phyloP scores from a whole-genome alignment of 805 yeast genomes.

The Wickerhamomyces silvicola region DNA sequence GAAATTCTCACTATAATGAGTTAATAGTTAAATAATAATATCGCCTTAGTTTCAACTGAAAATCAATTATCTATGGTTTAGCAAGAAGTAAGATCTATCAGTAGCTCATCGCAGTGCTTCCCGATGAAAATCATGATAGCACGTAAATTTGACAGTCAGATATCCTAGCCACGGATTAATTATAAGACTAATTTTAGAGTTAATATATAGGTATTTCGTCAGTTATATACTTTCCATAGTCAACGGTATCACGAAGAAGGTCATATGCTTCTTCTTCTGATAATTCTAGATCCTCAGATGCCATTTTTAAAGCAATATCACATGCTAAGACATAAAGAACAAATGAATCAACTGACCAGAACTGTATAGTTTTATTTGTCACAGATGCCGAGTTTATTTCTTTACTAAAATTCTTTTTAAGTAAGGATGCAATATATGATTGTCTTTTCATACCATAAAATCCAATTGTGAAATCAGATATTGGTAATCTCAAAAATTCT shows the following conservation, averaged over 20 bases:
- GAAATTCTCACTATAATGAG: background rate
- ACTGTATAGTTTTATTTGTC: constrained; percentile 41
- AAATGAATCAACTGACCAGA: constrained; percentile 58
- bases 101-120: no score
- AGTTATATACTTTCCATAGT: constrained; percentile 36
- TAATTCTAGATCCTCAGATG: constrained; percentile 38
- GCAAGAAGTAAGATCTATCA: no score
- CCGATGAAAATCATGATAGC: no score
- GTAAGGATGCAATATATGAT: constrained; percentile 37
- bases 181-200: no score
- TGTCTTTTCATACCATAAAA: constrained; percentile 58
- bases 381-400: constrained; percentile 22
- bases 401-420: constrained; percentile 28
- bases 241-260: constrained; percentile 39
- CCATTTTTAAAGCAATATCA: constrained; percentile 48
- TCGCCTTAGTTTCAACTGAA: no score
- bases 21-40: no score
- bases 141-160: no score
- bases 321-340: constrained; percentile 55
- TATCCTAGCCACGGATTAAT: no score
- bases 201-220: constrained; percentile 12
- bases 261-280: constrained; percentile 39
- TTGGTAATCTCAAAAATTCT: constrained; percentile 36
- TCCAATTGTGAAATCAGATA: constrained; percentile 46
- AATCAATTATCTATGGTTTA: no score